Evolutionary conservation across 257 asterid species (phyloP).

Genomic region (Przewalskia tangutica): DNA sequence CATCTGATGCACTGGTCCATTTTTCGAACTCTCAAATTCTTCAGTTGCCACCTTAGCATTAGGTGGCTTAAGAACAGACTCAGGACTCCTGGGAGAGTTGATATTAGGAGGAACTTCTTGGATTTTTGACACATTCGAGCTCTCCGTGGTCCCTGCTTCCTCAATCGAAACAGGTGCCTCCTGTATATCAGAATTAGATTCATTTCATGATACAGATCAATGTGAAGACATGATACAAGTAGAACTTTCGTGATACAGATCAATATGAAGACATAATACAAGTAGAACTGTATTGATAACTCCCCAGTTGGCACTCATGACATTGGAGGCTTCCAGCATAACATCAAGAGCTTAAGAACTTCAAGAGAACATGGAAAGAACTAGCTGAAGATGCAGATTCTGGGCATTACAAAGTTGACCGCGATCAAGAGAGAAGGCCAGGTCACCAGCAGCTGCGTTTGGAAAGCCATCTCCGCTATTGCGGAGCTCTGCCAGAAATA

Average conservation of each 20-base stretch:
- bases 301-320: not conserved
- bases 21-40: not conserved
- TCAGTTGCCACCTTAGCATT: not conserved
- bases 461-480: too few species aligned
- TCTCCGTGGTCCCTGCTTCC: constrained; percentile 7
- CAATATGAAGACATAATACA: not conserved
- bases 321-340: not conserved
- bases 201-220: not conserved
- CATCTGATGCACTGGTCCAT: not conserved
- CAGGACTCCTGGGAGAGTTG: not conserved
- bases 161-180: constrained; percentile 22
- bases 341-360: not conserved
- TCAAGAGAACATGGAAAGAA: not conserved
- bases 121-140: constrained; percentile 11
- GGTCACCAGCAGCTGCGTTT: too few species aligned
- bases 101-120: constrained; percentile 2
- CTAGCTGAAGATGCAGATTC: too few species aligned
- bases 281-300: not conserved
- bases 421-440: too few species aligned
- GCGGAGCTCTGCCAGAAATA: too few species aligned
- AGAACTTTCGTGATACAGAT: not conserved
- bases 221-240: not conserved
- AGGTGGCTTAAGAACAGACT: not conserved
- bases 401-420: too few species aligned
- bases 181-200: constrained; percentile 16